These are phyloP conservation scores for Erythrophleum fordii DNA, from an alignment of 306 rosid genomes.

Conservation along the genomic window DNA sequence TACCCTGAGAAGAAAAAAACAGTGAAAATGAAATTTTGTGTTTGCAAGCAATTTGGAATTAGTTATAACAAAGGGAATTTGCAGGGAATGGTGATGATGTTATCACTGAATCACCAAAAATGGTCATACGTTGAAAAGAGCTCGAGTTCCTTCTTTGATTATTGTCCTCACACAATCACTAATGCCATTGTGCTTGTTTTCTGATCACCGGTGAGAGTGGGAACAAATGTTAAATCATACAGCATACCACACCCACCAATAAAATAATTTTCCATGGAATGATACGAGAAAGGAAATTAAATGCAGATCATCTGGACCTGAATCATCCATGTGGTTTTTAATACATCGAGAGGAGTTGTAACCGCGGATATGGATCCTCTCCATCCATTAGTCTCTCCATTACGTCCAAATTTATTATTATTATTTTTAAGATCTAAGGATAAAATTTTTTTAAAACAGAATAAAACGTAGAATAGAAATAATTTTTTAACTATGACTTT, in stretches of 20 bases:
- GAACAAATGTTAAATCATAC: not conserved
- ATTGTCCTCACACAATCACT: constrained; percentile 71
- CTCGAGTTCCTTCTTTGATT: constrained; percentile 68
- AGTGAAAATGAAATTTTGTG: not conserved
- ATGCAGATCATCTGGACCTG: constrained; percentile 42
- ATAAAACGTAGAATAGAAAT: no score
- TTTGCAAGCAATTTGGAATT: no score
- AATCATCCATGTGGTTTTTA: constrained; percentile 75
- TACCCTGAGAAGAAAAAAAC: constrained; percentile 47
- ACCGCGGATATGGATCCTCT: no score
- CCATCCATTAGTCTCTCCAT: no score
- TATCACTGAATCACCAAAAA: constrained; percentile 10
- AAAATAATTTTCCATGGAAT: not conserved
- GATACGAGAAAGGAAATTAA: not conserved
- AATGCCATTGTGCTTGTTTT: constrained; percentile 66
- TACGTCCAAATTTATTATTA: no score
- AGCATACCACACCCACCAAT: constrained; percentile 2
- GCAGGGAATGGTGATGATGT: not conserved
- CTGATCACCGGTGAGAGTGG: constrained; percentile 58
- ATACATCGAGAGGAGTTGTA: constrained; percentile 93
- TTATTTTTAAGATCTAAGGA: no score
- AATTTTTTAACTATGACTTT: no score
- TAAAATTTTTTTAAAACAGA: no score
- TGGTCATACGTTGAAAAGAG: constrained; percentile 69
- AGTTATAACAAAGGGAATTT: not conserved